Evolutionary conservation across 2,329 filamentous ascomycete species (phyloP).

Genomic region (Metarhizium rileyi): DNA sequence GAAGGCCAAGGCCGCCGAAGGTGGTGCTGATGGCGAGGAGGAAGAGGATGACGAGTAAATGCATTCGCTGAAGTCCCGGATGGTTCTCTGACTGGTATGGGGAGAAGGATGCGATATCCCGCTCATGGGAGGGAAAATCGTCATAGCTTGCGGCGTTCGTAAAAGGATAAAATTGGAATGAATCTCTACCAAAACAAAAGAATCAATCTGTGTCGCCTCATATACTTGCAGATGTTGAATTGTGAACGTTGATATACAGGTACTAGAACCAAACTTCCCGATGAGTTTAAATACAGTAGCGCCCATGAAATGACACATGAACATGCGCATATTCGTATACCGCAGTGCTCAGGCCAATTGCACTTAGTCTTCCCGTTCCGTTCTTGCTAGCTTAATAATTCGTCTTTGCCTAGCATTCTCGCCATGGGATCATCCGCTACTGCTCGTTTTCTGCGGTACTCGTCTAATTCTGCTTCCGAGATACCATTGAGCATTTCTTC

Average conservation of each 20-base stretch:
- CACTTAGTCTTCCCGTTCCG: not conserved
- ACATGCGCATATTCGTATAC: not conserved
- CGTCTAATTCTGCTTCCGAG: slow-evolving; percentile 76
- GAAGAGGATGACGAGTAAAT: slow-evolving; percentile 76
- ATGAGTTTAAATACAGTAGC: not conserved
- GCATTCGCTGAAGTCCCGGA: slow-evolving; percentile 21
- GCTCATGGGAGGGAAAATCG: slow-evolving; percentile 28
- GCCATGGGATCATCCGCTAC: slow-evolving; percentile 82
- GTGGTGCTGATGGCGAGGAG: slow-evolving; percentile 67
- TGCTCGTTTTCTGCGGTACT: slow-evolving; percentile 67
- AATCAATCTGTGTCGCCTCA: slow-evolving; percentile 8
- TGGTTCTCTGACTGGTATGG: slow-evolving; percentile 19
- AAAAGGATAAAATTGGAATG: slow-evolving; percentile 37
- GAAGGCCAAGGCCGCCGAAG: slow-evolving; percentile 96
- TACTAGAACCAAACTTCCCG: no score
- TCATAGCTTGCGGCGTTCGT: slow-evolving; percentile 44
- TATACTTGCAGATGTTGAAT: slow-evolving; percentile 6
- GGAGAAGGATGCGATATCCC: slow-evolving; percentile 23
- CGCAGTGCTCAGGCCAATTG: not conserved
- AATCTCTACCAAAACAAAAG: slow-evolving; percentile 21
- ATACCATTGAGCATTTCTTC: slow-evolving; percentile 71
- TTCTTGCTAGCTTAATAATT: slow-evolving; percentile 35
- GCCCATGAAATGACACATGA: not conserved
- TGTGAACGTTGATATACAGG: slow-evolving; percentile 1
- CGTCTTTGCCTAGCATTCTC: slow-evolving; percentile 64